Conservation (phyloP, 2,329 filamentous ascomycete species). For the Lasiodiplodia theobromae region DNA sequence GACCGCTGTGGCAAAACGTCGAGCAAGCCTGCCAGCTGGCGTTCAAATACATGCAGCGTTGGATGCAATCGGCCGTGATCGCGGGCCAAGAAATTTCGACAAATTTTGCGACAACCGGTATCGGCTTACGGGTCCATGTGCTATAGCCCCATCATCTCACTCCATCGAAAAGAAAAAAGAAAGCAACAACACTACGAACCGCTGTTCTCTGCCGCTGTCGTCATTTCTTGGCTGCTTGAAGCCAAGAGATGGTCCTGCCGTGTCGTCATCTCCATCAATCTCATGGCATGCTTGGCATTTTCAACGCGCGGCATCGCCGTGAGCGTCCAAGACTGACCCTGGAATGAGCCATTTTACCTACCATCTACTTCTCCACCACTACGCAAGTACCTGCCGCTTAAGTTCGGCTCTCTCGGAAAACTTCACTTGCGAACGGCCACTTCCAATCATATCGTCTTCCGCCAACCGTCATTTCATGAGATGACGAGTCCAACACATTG, state of each 20-base stretch:
- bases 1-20: too few species aligned
- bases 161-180: background rate
- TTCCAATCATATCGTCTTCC: background rate
- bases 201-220: background rate
- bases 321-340: background rate
- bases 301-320: background rate
- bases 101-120: background rate
- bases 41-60: background rate
- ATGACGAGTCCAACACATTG: too few species aligned
- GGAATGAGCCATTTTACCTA: background rate
- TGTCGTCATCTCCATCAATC: background rate
- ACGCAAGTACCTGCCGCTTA: background rate
- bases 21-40: too few species aligned
- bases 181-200: background rate
- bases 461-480: background rate
- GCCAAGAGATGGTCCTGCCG: background rate
- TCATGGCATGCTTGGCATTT: background rate
- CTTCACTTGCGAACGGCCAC: background rate
- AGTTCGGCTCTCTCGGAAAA: background rate
- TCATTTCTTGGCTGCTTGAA: background rate
- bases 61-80: background rate
- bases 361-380: background rate
- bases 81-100: background rate
- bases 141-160: background rate
- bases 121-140: background rate